Base-by-base conservation (phyloP, 2,329 filamentous ascomycete genomes). In the Pseudogymnoascus sp. region DNA sequence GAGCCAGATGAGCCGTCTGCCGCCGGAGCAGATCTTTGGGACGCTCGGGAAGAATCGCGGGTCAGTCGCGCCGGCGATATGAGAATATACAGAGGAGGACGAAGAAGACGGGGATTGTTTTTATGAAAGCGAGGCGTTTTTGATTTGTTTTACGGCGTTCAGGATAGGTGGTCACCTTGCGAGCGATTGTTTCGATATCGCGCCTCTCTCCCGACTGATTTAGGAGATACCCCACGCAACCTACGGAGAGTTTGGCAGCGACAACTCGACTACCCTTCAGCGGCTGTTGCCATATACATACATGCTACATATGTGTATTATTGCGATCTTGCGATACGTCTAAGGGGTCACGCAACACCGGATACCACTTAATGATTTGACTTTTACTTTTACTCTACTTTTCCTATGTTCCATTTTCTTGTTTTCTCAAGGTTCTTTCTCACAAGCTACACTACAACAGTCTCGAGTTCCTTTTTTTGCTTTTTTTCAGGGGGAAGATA, bases 1-100 rank as follows among this genome's bases (percentile, higher is more conserved):
- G 63, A 83, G 78, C 66, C 83, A 83, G 62, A 83, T 87, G 67
- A 78, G 80, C 68, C 77, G 83, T 66, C 81, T 88, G 65, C 85
- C 85, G 11, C 86, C 86, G 2, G 79, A 82, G 61, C 82, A 87
- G 73, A 78, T 74, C 10, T 73, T 74, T 47, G 68, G 69, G 40
- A 72, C 72, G 7, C 62, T 74, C 33, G 70, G 69, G 11, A 40
- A 57, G 50, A 57, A 57, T n/a, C 26, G 50, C 5, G 50, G 50
- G 4, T 57, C 50, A 4, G 28, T 11, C 10, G 50, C 50, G 28
- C 50, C 50, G 10, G 50, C 50, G 26, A 57, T 57, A 57, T 57
- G 50, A 57, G 50, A 9, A 15, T 4, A 57, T 11, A 50, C 21
- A 1, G 44, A 47, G 4, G 4, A 47, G 11, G 21, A 10, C 31